phyloP scores from a whole-genome alignment of 2,329 filamentous ascomycete species.

The Cryphonectria naterciae region DNA sequence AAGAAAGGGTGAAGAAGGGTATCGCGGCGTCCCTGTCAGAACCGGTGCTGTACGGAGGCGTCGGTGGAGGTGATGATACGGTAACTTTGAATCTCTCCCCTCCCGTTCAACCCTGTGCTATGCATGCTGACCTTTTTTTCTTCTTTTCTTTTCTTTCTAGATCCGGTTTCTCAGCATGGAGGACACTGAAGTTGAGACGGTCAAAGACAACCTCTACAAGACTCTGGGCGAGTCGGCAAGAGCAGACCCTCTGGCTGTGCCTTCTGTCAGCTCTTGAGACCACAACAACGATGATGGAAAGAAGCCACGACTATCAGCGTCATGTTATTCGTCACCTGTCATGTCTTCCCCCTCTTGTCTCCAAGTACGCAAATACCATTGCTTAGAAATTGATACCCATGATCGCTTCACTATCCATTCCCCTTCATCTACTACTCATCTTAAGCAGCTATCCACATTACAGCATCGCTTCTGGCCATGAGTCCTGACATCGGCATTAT shows the following conservation, averaged over 20 bases:
- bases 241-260: slow-evolving; percentile 26
- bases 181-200: slow-evolving; percentile 58
- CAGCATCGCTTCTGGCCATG: slow-evolving; percentile 29
- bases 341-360: slow-evolving; percentile 10
- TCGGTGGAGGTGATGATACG: slow-evolving; percentile 68
- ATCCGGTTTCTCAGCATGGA: slow-evolving; percentile 71
- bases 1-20: slow-evolving; percentile 80
- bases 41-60: slow-evolving; percentile 73
- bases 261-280: slow-evolving; percentile 20
- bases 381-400: slow-evolving; percentile 29
- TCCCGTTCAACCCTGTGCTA: neutral
- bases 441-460: slow-evolving; percentile 11
- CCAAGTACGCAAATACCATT: slow-evolving; percentile 13
- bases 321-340: slow-evolving; percentile 12
- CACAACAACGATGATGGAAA: slow-evolving; percentile 2
- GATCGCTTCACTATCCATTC: slow-evolving; percentile 12
- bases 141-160: slow-evolving; percentile 40
- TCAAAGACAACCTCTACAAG: slow-evolving; percentile 62
- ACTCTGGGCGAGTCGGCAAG: slow-evolving; percentile 44
- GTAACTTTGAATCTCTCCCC: slow-evolving; percentile 53
- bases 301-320: slow-evolving; percentile 18
- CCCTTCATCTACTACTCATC: slow-evolving; percentile 12
- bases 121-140: neutral
- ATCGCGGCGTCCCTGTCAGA: slow-evolving; percentile 80
- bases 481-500: slow-evolving; percentile 18